These are phyloP conservation scores for Xenoacremonium recifei DNA, from an alignment of 2,329 filamentous ascomycete species.

Conservation along the genomic window DNA sequence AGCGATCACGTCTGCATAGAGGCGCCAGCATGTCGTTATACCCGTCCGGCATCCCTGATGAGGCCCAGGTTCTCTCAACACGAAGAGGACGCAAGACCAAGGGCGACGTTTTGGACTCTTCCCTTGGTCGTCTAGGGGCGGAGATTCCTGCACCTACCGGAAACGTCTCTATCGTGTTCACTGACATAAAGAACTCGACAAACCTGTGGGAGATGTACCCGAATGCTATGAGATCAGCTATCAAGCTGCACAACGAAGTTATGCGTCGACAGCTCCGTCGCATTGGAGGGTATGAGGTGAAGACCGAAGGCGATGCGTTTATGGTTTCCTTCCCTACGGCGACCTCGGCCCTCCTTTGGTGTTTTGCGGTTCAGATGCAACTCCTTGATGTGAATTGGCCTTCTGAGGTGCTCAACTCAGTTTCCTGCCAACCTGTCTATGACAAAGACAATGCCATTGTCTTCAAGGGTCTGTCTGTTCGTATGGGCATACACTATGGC, in stretches of 20 bases:
- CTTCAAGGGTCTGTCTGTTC: slow-evolving; percentile 89
- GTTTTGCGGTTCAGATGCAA: slow-evolving; percentile 87
- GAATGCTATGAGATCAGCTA: slow-evolving; percentile 92
- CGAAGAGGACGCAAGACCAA: slow-evolving; percentile 65
- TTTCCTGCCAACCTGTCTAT: slow-evolving; percentile 76
- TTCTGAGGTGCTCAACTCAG: slow-evolving; percentile 82
- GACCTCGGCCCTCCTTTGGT: slow-evolving; percentile 92
- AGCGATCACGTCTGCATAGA: slow-evolving; percentile 69
- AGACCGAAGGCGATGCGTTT: slow-evolving; percentile 98
- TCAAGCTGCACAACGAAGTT: slow-evolving; percentile 95
- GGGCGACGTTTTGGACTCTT: slow-evolving; percentile 75
- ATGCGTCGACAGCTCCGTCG: slow-evolving; percentile 91
- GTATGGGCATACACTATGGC: slow-evolving; percentile 97
- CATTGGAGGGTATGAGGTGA: slow-evolving; percentile 97
- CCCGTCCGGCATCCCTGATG: slow-evolving; percentile 70
- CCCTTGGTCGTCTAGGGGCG: slow-evolving; percentile 79
- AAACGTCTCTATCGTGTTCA: slow-evolving; percentile 92
- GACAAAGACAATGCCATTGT: slow-evolving; percentile 87
- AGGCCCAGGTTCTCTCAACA: slow-evolving; percentile 61
- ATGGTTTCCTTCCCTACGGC: slow-evolving; percentile 99
- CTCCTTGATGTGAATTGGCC: slow-evolving; percentile 92
- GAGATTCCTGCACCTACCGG: slow-evolving; percentile 91
- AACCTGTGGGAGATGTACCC: slow-evolving; percentile 94
- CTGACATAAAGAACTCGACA: slow-evolving; percentile 98
- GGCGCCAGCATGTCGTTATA: slow-evolving; percentile 85